These are phyloP conservation scores for Rhizopogon sp. DNA, from an alignment of 768 basidiomycete species.

Conservation along the genomic window DNA sequence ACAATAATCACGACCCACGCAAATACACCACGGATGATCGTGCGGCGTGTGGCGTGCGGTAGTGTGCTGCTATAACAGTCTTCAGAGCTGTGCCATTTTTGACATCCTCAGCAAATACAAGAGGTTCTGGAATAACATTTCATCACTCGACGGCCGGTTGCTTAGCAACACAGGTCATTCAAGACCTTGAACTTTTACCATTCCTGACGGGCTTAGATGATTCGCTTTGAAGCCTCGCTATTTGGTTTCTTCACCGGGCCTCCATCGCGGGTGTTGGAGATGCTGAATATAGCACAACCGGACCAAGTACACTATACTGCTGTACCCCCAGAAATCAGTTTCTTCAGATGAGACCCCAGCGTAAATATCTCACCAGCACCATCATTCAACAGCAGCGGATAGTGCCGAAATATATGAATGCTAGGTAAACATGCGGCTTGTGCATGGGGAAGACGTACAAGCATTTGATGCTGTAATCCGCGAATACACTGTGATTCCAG, in stretches of 20 bases:
- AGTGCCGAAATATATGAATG: slow-evolving; percentile 81
- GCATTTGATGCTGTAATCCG: slow-evolving; percentile 91
- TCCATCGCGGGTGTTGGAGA: slow-evolving; percentile 62
- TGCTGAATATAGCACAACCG: slow-evolving; percentile 38
- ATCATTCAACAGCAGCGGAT: slow-evolving; percentile 2
- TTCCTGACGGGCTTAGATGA: slow-evolving; percentile 69
- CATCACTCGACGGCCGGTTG: neutral
- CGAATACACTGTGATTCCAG: slow-evolving; percentile 91
- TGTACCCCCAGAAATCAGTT: slow-evolving; percentile 78
- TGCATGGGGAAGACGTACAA: slow-evolving; percentile 46
- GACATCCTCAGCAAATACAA: slow-evolving; percentile 84
- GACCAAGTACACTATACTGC: slow-evolving; percentile 1
- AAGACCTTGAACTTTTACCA: slow-evolving; percentile 71
- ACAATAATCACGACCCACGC: slow-evolving; percentile 34
- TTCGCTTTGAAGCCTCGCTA: slow-evolving; percentile 75
- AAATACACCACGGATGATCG: too few species aligned
- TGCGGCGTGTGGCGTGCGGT: slow-evolving; percentile 42
- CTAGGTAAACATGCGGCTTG: slow-evolving; percentile 31
- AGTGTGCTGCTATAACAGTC: slow-evolving; percentile 47
- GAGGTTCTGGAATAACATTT: slow-evolving; percentile 82
- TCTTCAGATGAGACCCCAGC: slow-evolving; percentile 27
- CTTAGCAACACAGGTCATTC: neutral
- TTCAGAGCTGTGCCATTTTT: slow-evolving; percentile 58
- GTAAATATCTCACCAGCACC: slow-evolving; percentile 3
- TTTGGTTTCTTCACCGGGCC: slow-evolving; percentile 79